These are phyloP conservation scores for Herpetomonas tarakana DNA, from an alignment of 208 protist species.

Conservation along the genomic window DNA sequence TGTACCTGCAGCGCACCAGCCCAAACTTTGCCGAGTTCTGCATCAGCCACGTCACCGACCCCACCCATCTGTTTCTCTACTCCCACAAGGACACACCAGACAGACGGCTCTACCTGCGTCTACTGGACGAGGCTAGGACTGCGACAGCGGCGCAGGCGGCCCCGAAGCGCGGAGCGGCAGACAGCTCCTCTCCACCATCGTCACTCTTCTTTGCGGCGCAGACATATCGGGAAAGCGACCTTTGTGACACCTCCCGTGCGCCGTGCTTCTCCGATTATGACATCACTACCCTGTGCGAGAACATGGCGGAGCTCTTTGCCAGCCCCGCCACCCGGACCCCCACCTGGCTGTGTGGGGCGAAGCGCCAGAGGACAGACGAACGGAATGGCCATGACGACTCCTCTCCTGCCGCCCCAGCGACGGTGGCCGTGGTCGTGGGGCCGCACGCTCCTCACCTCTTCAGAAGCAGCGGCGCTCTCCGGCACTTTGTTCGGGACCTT, in stretches of 20 bases:
- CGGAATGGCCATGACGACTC: too few relatives aligned
- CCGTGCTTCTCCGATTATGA: background rate
- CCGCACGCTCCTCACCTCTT: conserved; percentile 33
- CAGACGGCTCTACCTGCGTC: conserved; percentile 10
- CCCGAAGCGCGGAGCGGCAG: background rate
- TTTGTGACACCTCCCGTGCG: too few relatives aligned
- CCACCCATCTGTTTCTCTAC: conserved; percentile 38
- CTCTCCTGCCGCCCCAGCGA: too few relatives aligned
- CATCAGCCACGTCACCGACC: conserved; percentile 32
- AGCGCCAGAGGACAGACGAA: too few relatives aligned
- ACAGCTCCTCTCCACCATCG: too few relatives aligned
- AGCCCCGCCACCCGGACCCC: too few relatives aligned
- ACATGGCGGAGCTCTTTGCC: background rate
- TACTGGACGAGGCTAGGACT: conserved; percentile 10
- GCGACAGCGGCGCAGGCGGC: background rate
- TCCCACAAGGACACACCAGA: conserved; percentile 6
- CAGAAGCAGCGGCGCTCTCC: conserved; percentile 7
- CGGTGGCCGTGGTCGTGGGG: conserved; percentile 14
- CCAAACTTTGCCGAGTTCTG: conserved; percentile 48
- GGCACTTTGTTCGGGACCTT: conserved; percentile 17
- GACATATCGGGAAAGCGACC: too few relatives aligned
- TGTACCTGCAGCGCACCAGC: conserved; percentile 34
- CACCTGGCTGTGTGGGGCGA: too few relatives aligned
- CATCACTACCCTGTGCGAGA: background rate
- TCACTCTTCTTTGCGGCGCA: too few relatives aligned